phyloP scores from a whole-genome alignment of 345 rosid species.

The Psidium guajava region DNA sequence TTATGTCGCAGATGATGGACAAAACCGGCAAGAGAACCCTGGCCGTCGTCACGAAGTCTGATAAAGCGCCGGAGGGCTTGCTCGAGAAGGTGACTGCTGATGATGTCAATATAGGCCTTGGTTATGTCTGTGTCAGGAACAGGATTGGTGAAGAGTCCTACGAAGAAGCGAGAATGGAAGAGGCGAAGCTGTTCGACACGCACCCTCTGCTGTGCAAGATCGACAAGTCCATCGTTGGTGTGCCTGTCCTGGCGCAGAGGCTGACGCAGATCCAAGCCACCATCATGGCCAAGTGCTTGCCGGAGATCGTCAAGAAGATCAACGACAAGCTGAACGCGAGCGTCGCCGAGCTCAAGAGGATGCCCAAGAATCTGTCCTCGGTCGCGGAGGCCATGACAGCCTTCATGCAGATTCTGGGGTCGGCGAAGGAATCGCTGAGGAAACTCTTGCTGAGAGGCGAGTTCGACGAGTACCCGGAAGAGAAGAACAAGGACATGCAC shows the following conservation, averaged over 20 bases:
- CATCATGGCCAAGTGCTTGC: constrained; percentile 16
- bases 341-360: constrained; percentile 3
- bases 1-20: constrained; percentile 14
- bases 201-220: constrained; percentile 17
- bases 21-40: constrained; percentile 29
- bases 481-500: constrained; percentile 6
- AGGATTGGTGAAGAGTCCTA: constrained; percentile 25
- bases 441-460: constrained; percentile 30
- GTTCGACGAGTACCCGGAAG: constrained; percentile 23
- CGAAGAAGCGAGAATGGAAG: constrained; percentile 18
- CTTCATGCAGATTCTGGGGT: constrained; percentile 24
- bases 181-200: constrained; percentile 7
- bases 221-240: constrained; percentile 19
- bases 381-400: constrained; percentile 22
- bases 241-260: constrained; percentile 23
- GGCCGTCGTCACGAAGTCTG: constrained; percentile 37
- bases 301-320: constrained; percentile 13
- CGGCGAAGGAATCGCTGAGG: constrained; percentile 23
- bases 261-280: constrained; percentile 22
- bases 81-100: constrained; percentile 33
- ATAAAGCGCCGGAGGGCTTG: constrained; percentile 38
- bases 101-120: constrained; percentile 39
- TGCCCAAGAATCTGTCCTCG: constrained; percentile 17
- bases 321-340: constrained; percentile 12
- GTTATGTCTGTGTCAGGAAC: constrained; percentile 39